phyloP scores from a whole-genome alignment of 2,329 filamentous ascomycete species.

The Ceratocystis smalleyi region DNA sequence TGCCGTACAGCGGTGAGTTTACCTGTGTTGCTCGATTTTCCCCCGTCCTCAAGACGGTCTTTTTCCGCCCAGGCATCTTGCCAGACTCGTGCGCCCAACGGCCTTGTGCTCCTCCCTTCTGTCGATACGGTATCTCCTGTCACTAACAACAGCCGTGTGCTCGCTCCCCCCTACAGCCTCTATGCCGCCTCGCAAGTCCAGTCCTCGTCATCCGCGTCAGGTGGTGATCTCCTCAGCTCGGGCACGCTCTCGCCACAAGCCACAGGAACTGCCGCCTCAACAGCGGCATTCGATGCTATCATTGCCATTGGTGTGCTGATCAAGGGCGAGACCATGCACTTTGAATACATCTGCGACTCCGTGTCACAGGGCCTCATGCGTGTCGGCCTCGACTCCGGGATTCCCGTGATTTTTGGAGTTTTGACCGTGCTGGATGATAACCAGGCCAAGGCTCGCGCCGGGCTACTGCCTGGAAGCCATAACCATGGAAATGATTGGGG shows the following conservation, averaged over 20 bases:
- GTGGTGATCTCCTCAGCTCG: conserved; percentile 60
- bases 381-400: conserved; percentile 72
- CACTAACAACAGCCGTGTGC: background rate
- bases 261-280: conserved; percentile 27
- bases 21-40: background rate
- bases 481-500: conserved; percentile 97
- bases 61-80: background rate
- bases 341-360: conserved; percentile 91
- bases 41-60: background rate
- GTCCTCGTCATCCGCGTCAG: conserved; percentile 48
- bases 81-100: background rate
- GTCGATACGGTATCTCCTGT: background rate
- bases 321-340: conserved; percentile 98
- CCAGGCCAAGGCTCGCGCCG: conserved; percentile 73
- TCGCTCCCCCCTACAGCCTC: conserved; percentile 36
- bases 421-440: conserved; percentile 79
- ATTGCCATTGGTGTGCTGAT: conserved; percentile 93
- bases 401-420: conserved; percentile 84
- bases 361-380: conserved; percentile 89
- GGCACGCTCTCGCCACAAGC: conserved; percentile 42
- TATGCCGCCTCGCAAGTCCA: conserved; percentile 80
- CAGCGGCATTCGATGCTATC: conserved; percentile 72
- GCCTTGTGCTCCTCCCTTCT: background rate
- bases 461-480: conserved; percentile 76
- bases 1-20: conserved; percentile 61